Evolutionary conservation across 2,329 filamentous ascomycete species (phyloP), one percentile per base, ranked within the genome.

Genomic region (Sarocladium kiliense): DNA sequence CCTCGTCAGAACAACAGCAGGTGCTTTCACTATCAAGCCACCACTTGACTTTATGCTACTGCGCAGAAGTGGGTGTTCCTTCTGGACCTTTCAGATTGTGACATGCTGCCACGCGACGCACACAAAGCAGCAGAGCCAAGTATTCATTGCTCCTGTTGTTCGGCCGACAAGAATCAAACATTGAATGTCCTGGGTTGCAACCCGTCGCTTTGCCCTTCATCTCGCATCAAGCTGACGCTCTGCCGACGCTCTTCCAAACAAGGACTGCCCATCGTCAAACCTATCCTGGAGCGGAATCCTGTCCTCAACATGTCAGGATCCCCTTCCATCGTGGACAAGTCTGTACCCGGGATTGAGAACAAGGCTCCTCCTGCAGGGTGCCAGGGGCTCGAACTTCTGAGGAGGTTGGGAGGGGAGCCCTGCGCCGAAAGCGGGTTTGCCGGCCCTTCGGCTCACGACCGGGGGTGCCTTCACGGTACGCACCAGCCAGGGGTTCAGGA

Each of bases 401-500:
- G 44, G 44, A 47, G 44, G 44, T 47, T 47, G 44, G 44, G 44
- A 44, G 44, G 19, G 25, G 44, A 47, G 23, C 25, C 7, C 44
- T 30, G 14, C 25, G 3, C 12, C 44, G 3, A 7, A 30, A 30
- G 10, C 21, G 44, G 44, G 23, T 47, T 47, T 47, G 25, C 11
- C 25, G 44, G 44, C 16, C 44, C 44, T 47, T 47, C 25, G 44
- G 44, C 25, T 47, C 25, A 47, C 44, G 44, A 30, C 44, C 25
- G 10, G 44, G 44, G 44, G 25, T 7, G 21, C 3, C 44, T 3
- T 3, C 7, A n/a, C 18, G 7, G 16, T 23, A 47, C 19, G 47
- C 27, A 51, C 47, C 47, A 36, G 21, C 47, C 47, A 51, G 47
- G 47, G 47, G 47, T 51, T 51, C 30, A 30, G 11, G 27, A 14